Evolutionary conservation across 345 rosid genomes (phyloP).

Genomic region (Citrus reticulata): DNA sequence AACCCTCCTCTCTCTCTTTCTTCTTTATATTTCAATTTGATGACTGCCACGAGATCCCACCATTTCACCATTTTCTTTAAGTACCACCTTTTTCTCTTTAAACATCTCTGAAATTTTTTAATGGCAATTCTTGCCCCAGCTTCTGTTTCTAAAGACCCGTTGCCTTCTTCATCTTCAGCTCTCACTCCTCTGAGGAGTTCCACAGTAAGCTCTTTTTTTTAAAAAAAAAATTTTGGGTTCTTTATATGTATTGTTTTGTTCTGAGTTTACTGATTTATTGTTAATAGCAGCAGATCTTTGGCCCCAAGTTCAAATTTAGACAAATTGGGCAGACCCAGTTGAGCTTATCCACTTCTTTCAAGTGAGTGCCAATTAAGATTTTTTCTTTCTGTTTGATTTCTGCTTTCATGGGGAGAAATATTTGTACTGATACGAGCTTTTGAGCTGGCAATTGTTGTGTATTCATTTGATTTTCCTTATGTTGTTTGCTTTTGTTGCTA

Average conservation of each 20-base stretch:
- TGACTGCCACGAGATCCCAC: not conserved
- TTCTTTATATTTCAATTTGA: not conserved
- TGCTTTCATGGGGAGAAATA: not conserved
- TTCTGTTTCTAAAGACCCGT: not conserved
- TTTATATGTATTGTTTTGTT: not conserved
- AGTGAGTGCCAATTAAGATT: conserved; percentile 24
- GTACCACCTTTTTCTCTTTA: not conserved
- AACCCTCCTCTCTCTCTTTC: too few species aligned
- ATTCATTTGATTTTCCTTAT: not conserved
- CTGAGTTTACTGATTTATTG: conserved; percentile 8
- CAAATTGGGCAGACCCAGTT: conserved; percentile 29
- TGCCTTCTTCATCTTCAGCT: not conserved
- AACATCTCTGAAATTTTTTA: not conserved
- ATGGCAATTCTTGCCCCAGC: not conserved
- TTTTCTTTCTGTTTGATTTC: not conserved
- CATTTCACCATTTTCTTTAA: not conserved
- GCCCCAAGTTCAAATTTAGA: conserved; percentile 19
- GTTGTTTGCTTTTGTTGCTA: not conserved
- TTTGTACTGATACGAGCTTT: not conserved
- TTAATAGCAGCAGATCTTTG: conserved; percentile 29
- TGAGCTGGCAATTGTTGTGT: not conserved
- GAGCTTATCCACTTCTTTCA: conserved; percentile 24
- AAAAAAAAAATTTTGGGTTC: not conserved
- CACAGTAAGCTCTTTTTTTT: not conserved
- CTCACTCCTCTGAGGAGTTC: not conserved